Evolutionary conservation across 1,284 basidiomycete genomes (phyloP), one percentile per base, ranked within the genome.

Genomic region (Exobasidium cylindrosporum): DNA sequence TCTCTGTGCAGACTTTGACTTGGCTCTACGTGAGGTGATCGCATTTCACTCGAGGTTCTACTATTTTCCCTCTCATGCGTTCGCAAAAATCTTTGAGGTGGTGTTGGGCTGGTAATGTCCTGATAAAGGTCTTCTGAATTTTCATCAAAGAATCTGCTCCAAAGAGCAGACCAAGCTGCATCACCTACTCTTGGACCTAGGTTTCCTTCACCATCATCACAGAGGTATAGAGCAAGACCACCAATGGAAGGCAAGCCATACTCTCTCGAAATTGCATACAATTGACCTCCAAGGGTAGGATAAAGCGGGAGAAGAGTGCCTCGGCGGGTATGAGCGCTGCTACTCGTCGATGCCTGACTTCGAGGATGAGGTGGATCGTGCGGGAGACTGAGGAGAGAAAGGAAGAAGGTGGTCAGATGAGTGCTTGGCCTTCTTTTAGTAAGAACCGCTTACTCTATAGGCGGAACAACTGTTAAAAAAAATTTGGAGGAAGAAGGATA

Each of bases 261-360:
- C 32, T 78, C 75, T 53, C 76, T 68, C 3, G 76, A 67, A 56
- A 78, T 73, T n/a, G 76, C 76, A 60, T 75, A 78, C 4, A 78
- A 70, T 61, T 78, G 76, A 4, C 74, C 75, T 23, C 72, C 73
- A 13, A 78, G 67, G 0, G 76, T 76, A 0, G 76, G 76, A 54
- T 77, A 77, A 43, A 78, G 65, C 0, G 76, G 76, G 35, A 78
- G 45, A 1, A 78, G 70, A 21, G 70, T 71, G 40, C 76, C 76
- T 32, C 76, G 65, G 32, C 71, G 72, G 11, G 62, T 44, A 14
- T 69, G 57, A 26, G 2, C 54, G 56, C 13, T 43, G 40, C 47
- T 49, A 24, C 35, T 40, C 17, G 35, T 40, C 17, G 35, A 40
- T 10, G 64, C 24, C 10, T 32, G 35, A 24, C 47, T 55, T 4